A percentile compares a stretch with the other conserved stretches of the same genome.
phyloP scores from a whole-genome alignment of 2,329 filamentous ascomycete genomes.

The Aspergillus aculeatinus region DNA sequence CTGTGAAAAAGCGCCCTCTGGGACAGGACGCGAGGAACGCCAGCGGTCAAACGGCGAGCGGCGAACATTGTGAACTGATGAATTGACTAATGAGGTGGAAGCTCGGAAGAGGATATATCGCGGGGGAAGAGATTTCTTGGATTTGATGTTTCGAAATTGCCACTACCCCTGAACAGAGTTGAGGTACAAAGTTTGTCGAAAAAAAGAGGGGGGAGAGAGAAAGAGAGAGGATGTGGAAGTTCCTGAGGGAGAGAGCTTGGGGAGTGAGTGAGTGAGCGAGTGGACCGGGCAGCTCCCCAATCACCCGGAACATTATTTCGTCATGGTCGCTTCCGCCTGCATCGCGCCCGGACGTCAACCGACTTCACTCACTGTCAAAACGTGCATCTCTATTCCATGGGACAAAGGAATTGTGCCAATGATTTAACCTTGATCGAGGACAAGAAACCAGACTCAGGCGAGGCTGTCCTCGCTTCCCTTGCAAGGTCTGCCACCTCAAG shows the following conservation, averaged over 20 bases:
- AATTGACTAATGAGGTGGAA: background rate
- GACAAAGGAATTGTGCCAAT: too few species aligned
- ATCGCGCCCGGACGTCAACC: conserved; percentile 7
- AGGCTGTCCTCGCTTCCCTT: background rate
- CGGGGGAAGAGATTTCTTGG: background rate
- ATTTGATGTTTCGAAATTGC: background rate
- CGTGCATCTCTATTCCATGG: background rate
- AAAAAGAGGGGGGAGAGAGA: background rate
- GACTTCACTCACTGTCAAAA: background rate
- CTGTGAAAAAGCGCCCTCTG: conserved; percentile 40
- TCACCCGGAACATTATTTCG: conserved; percentile 11
- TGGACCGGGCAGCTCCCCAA: conserved; percentile 3
- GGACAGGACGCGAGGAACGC: conserved; percentile 30
- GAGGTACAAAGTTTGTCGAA: background rate
- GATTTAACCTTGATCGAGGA: too few species aligned
- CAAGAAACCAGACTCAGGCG: background rate
- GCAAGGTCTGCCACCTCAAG: background rate
- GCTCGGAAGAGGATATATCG: background rate
- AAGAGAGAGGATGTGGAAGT: background rate
- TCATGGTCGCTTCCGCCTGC: conserved; percentile 10
- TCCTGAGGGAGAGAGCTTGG: background rate
- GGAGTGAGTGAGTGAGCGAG: background rate
- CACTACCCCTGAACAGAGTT: background rate
- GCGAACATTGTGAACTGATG: conserved; percentile 35
- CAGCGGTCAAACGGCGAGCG: conserved; percentile 35